phyloP scores from a whole-genome alignment of 208 protist species.

The Porcisia hertigi region DNA sequence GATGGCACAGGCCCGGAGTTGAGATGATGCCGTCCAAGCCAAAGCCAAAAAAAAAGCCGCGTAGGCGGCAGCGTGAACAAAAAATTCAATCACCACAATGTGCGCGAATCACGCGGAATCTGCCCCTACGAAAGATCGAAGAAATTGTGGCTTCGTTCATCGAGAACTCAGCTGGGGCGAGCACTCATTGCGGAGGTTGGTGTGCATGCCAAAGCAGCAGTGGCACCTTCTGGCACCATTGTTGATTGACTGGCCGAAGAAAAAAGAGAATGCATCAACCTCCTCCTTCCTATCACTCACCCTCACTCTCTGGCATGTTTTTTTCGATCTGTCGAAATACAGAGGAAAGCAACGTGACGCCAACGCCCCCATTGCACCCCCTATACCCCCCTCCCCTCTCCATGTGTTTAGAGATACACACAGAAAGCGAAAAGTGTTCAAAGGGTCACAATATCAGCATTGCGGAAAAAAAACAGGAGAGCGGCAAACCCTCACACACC shows the following conservation, averaged over 20 bases:
- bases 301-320: not conserved
- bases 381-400: not conserved
- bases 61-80: not conserved
- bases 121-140: not conserved
- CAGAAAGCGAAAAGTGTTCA: not conserved
- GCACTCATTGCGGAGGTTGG: not conserved
- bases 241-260: not conserved
- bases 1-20: not conserved
- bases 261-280: not conserved
- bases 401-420: not conserved
- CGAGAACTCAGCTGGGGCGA: not conserved
- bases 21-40: not conserved
- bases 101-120: not conserved
- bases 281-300: not conserved
- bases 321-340: not conserved
- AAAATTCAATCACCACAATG: not conserved
- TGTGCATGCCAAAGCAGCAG: not conserved
- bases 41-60: not conserved
- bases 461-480: not conserved
- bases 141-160: not conserved
- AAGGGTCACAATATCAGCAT: not conserved
- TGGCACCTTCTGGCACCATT: not conserved
- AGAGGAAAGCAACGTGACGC: not conserved
- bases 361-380: not conserved
- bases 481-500: not conserved